Evolutionary conservation across 805 yeast species (phyloP).

Genomic region (Tetrapisispora iriomotensis): DNA sequence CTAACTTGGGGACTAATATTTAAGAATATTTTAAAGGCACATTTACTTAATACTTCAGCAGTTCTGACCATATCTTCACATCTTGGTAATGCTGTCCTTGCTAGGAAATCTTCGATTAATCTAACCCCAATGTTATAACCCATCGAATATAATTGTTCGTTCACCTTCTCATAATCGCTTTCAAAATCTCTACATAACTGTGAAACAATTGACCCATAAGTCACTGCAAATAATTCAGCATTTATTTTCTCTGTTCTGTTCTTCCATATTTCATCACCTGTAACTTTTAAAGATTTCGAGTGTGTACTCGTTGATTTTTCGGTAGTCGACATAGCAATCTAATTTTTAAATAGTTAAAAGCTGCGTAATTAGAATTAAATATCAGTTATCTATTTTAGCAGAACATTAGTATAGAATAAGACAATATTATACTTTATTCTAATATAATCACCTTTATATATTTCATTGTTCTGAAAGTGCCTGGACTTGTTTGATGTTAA

Average conservation of each 20-base stretch:
- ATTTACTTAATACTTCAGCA: conserved; percentile 72
- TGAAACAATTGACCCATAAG: conserved; percentile 89
- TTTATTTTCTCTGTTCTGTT: conserved; percentile 79
- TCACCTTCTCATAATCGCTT: conserved; percentile 68
- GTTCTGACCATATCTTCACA: conserved; percentile 76
- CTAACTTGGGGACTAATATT: conserved; percentile 69
- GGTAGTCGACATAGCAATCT: conserved; percentile 2
- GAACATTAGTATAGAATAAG: no score
- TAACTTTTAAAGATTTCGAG: conserved; percentile 25
- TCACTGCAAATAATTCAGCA: conserved; percentile 86
- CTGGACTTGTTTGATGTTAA: no score
- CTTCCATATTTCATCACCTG: conserved; percentile 91
- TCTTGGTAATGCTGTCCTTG: conserved; percentile 76
- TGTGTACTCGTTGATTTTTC: conserved; percentile 9
- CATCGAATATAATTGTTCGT: conserved; percentile 79
- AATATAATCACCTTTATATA: no score
- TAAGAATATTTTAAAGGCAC: conserved; percentile 84
- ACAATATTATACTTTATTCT: no score
- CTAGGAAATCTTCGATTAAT: conserved; percentile 84
- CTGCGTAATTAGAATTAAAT: no score
- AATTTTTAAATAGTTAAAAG: no score
- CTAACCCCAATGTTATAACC: conserved; percentile 92
- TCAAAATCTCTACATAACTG: conserved; percentile 80
- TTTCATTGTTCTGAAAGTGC: no score
- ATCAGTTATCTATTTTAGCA: no score